Conservation (phyloP, 2,329 filamentous ascomycete genomes). For the Hymenoscyphus infarciens region DNA sequence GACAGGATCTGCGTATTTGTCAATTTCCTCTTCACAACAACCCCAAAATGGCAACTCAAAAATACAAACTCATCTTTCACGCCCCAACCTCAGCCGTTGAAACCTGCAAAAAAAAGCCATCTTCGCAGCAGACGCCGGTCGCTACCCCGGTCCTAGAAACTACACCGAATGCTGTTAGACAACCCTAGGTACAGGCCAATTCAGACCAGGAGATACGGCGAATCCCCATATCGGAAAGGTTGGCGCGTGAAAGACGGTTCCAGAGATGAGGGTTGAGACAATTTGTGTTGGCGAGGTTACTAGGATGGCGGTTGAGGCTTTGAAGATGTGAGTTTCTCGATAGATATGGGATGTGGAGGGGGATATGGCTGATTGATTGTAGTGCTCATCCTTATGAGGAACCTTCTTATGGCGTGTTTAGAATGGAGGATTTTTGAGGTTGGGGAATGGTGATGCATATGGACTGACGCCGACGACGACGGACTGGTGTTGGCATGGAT, state of each 20-base stretch:
- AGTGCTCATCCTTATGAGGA: constrained; percentile 51
- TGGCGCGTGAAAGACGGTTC: constrained; percentile 54
- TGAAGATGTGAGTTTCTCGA: constrained; percentile 55
- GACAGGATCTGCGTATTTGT: too few species aligned
- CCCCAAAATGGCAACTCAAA: neutral
- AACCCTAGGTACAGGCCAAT: constrained; percentile 58
- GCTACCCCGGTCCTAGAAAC: constrained; percentile 39
- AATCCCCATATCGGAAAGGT: constrained; percentile 60
- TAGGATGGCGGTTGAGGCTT: constrained; percentile 54
- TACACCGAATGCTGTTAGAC: constrained; percentile 55
- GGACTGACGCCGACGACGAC: too few species aligned
- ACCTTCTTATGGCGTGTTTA: constrained; percentile 47
- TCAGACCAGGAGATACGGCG: constrained; percentile 57
- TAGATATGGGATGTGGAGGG: constrained; percentile 5
- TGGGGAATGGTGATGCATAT: too few species aligned
- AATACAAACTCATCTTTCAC: constrained; percentile 48
- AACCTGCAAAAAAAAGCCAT: constrained; percentile 53
- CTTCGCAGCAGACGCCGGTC: constrained; percentile 56
- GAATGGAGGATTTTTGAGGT: constrained; percentile 45
- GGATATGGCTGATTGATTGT: constrained; percentile 13
- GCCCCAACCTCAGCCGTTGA: constrained; percentile 44
- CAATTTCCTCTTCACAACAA: too few species aligned
- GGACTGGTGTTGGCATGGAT: too few species aligned
- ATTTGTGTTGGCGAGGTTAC: constrained; percentile 56
- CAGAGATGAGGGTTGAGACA: constrained; percentile 61